Percentiles rank a stretch among this genome's conserved stretches.
Conservation (phyloP, 1,284 basidiomycete genomes). For the Apiotrichum mycotoxinovorans region DNA sequence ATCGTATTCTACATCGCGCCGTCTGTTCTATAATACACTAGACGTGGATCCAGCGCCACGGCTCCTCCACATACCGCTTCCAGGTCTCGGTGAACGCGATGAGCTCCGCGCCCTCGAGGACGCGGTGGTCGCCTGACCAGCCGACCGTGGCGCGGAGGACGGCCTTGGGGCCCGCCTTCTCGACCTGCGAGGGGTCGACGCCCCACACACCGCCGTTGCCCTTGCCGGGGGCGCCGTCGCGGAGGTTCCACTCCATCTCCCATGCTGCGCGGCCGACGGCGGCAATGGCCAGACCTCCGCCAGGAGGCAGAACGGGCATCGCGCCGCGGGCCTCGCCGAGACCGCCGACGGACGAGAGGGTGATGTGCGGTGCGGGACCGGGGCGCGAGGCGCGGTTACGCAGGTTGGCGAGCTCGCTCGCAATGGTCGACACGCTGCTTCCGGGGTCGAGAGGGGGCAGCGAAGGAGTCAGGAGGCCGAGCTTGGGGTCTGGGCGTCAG, state of each 20-base stretch:
- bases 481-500: conserved; percentile 58
- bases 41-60: conserved; percentile 56
- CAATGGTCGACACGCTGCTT: conserved; percentile 61
- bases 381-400: conserved; percentile 64
- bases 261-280: conserved; percentile 80
- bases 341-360: conserved; percentile 81
- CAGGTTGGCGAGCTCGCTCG: conserved; percentile 49
- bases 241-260: conserved; percentile 46
- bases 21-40: not conserved
- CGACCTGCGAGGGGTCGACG: conserved; percentile 52
- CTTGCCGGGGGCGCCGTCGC: conserved; percentile 16
- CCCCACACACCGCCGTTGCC: conserved; percentile 56
- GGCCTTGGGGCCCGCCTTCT: conserved; percentile 50
- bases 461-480: conserved; percentile 80
- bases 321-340: conserved; percentile 70
- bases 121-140: conserved; percentile 86
- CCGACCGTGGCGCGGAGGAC: conserved; percentile 71
- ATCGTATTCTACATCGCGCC: not conserved
- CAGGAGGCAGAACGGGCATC: conserved; percentile 75
- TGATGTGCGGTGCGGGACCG: conserved; percentile 67
- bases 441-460: conserved; percentile 62
- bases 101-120: conserved; percentile 82
- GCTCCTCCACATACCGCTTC: conserved; percentile 77
- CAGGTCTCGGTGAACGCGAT: conserved; percentile 86
- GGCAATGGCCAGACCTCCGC: conserved; percentile 85